Percentiles rank a stretch among this genome's conserved stretches.
Conservation (phyloP, 805 yeast genomes). For the Starmerella ratchasimensis region DNA sequence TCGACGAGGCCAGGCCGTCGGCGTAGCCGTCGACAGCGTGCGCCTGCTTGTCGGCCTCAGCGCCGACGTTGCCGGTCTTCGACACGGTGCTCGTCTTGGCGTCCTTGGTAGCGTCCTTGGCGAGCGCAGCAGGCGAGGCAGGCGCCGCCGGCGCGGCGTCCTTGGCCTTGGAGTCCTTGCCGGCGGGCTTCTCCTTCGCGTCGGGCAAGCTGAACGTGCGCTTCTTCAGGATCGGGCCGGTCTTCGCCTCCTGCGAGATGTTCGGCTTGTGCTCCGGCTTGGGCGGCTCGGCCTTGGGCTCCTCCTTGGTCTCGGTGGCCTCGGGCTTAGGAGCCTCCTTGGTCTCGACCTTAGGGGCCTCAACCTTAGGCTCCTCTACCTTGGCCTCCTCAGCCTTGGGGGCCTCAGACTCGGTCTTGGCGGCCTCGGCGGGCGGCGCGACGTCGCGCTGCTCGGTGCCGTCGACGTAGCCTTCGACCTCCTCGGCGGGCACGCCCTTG, state of each 20-base stretch:
- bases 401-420: not conserved
- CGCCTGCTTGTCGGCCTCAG: not conserved
- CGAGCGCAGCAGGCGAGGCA: constrained; percentile 1
- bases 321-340: constrained; percentile 4
- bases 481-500: no score
- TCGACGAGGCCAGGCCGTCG: not conserved
- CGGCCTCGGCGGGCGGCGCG: not conserved
- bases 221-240: constrained; percentile 1
- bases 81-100: constrained; percentile 2
- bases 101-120: constrained; percentile 3
- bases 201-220: constrained; percentile 3
- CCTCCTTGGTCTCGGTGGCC: constrained; percentile 8
- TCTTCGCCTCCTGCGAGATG: not conserved
- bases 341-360: not conserved
- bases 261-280: not conserved
- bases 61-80: not conserved
- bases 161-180: constrained; percentile 2
- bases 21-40: not conserved
- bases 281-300: not conserved
- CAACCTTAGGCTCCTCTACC: constrained; percentile 37
- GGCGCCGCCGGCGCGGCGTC: not conserved
- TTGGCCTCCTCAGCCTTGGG: constrained; percentile 46
- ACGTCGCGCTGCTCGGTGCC: not conserved
- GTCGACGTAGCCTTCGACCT: constrained; percentile 4
- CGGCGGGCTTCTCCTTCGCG: constrained; percentile 8